phyloP scores from a whole-genome alignment of 2,329 filamentous ascomycete species.

The Paracamarosporium sp. region DNA sequence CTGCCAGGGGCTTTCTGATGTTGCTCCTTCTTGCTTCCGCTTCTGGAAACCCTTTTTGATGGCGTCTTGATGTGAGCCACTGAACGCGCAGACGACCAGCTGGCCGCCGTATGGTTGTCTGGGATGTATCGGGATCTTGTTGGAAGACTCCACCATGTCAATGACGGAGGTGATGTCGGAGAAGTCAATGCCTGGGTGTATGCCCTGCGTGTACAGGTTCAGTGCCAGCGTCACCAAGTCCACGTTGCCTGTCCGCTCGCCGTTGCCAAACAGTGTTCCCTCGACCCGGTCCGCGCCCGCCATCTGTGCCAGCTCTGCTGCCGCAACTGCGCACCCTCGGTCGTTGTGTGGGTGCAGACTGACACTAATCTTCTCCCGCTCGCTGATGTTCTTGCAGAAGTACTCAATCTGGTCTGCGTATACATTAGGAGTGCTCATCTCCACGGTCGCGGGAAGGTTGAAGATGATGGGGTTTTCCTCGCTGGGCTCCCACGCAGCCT shows the following conservation, averaged over 20 bases:
- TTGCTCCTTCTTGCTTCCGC: constrained; percentile 67
- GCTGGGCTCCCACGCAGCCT: constrained; percentile 87
- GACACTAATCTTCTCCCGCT: constrained; percentile 86
- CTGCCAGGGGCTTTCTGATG: constrained; percentile 75
- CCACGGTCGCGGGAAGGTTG: constrained; percentile 95
- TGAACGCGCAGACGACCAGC: constrained; percentile 91
- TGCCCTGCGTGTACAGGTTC: constrained; percentile 94
- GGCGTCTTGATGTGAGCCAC: constrained; percentile 90
- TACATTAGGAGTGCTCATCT: constrained; percentile 92
- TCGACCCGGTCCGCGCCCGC: constrained; percentile 94
- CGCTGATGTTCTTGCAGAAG: constrained; percentile 84
- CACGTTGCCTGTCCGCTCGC: constrained; percentile 94
- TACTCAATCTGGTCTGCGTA: constrained; percentile 97
- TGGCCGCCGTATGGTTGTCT: constrained; percentile 90
- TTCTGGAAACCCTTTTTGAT: constrained; percentile 87
- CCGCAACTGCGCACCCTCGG: constrained; percentile 86
- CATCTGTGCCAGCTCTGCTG: constrained; percentile 93
- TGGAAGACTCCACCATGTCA: constrained; percentile 87
- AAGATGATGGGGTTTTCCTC: constrained; percentile 87
- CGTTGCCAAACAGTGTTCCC: constrained; percentile 92
- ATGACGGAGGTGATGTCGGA: constrained; percentile 87
- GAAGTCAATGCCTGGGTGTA: constrained; percentile 86
- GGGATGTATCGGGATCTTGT: constrained; percentile 91
- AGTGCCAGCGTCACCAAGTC: constrained; percentile 91
- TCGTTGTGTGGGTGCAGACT: constrained; percentile 96